A percentile compares a stretch with the other conserved stretches of the same genome.
phyloP scores from a whole-genome alignment of 31 red algal species.

The Endocladia muricata region DNA sequence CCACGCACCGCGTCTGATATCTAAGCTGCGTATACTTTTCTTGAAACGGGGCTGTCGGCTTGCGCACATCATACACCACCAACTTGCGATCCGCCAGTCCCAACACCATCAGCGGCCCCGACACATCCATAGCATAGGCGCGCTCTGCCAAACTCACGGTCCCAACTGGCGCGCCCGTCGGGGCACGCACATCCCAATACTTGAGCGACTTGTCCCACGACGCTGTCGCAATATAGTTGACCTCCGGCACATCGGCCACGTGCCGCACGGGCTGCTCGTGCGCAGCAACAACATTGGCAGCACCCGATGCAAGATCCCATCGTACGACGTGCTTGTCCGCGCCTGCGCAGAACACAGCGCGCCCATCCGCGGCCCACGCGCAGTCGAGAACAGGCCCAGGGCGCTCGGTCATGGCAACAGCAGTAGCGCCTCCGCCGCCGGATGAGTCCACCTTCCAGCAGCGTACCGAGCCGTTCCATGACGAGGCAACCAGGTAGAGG shows the following conservation, averaged over 20 bases:
- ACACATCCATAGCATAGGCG: conserved; percentile 87
- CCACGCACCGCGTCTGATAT: conserved; percentile 80
- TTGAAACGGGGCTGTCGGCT: conserved; percentile 62
- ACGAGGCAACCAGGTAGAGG: conserved; percentile 72
- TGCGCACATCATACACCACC: conserved; percentile 82
- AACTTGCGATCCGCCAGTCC: conserved; percentile 76
- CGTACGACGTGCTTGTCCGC: conserved; percentile 40
- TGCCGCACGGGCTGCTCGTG: conserved; percentile 68
- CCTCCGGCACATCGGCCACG: conserved; percentile 29
- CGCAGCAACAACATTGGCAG: conserved; percentile 41
- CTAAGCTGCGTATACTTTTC: conserved; percentile 65
- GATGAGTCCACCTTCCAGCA: conserved; percentile 72
- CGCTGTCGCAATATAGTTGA: conserved; percentile 62
- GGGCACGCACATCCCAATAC: conserved; percentile 92
- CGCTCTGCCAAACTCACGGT: conserved; percentile 38
- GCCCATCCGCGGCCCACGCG: conserved; percentile 53
- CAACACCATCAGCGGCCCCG: conserved; percentile 74
- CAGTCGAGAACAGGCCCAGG: conserved; percentile 53
- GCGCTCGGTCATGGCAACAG: conserved; percentile 29
- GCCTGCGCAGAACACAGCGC: conserved; percentile 41
- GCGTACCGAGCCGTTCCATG: conserved; percentile 89
- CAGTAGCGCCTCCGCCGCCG: conserved; percentile 27
- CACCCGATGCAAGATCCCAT: conserved; percentile 47
- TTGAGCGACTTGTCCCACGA: conserved; percentile 74
- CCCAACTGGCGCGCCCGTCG: conserved; percentile 55